phyloP scores from a whole-genome alignment of 306 rosid species.

The Spatholobus suberectus region DNA sequence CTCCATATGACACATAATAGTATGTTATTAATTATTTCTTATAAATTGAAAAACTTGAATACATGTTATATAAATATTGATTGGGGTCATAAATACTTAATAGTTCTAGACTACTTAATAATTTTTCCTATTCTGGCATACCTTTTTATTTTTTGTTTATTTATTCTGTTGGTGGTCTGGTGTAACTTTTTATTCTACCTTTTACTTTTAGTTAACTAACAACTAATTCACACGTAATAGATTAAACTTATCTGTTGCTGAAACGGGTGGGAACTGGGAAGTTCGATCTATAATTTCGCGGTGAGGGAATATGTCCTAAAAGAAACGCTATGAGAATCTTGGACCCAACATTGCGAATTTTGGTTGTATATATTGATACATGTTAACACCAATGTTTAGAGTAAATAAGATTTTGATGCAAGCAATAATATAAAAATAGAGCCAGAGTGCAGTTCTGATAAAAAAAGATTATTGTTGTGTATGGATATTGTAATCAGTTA shows the following conservation, averaged over 20 bases:
- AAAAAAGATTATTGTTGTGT: background rate
- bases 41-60: no score
- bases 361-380: background rate
- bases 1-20: no score
- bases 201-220: constrained; percentile 18
- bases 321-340: constrained; percentile 5
- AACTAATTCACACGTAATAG: constrained; percentile 4
- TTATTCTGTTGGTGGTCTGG: background rate
- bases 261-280: background rate
- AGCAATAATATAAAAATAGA: background rate
- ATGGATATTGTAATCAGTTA: background rate
- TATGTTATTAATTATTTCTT: no score
- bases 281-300: background rate
- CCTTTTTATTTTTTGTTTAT: background rate
- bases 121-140: no score
- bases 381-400: background rate
- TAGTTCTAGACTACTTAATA: no score
- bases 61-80: no score
- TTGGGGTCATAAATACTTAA: no score
- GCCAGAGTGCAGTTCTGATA: background rate
- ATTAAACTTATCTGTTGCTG: background rate
- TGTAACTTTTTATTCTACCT: background rate
- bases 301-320: background rate
- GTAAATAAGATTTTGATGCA: background rate
- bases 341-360: background rate